Percentiles rank a stretch among this genome's conserved stretches.
Evolutionary conservation across 2,329 filamentous ascomycete species (phyloP).

Genomic region (Colletotrichum sp.): DNA sequence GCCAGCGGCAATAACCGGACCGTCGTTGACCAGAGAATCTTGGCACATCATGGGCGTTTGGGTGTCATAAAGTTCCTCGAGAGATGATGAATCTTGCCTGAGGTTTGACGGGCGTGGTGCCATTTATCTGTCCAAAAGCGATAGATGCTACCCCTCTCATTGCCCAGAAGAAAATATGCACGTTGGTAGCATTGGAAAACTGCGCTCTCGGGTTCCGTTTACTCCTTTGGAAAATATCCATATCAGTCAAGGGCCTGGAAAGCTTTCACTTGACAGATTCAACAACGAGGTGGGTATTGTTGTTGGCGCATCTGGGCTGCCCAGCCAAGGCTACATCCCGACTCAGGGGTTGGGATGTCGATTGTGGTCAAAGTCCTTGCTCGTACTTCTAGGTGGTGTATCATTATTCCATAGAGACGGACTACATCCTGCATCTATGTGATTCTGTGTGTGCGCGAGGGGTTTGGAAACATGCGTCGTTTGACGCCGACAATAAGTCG

Average conservation of each 20-base stretch:
- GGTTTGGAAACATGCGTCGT: not conserved
- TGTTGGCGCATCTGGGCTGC: not conserved
- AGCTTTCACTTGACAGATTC: not conserved
- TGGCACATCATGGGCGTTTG: not conserved
- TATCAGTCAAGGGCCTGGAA: not conserved
- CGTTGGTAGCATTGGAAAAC: not conserved
- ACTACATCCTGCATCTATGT: not conserved
- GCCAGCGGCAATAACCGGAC: not conserved
- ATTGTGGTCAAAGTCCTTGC: not conserved
- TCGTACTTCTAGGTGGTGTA: not conserved
- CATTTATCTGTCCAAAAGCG: not conserved
- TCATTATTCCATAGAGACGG: not conserved
- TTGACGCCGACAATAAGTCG: not conserved
- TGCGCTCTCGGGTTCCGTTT: not conserved
- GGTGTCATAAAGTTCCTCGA: not conserved
- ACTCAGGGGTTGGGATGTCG: not conserved
- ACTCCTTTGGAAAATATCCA: not conserved
- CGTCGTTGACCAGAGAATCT: not conserved
- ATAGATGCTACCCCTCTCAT: not conserved
- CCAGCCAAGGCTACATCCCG: not conserved
- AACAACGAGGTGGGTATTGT: not conserved
- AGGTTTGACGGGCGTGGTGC: not conserved
- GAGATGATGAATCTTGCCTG: not conserved
- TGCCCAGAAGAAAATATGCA: not conserved
- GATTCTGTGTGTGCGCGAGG: not conserved